Conservation (phyloP, 169 alveolate species). For the Eimeria tenella region DNA sequence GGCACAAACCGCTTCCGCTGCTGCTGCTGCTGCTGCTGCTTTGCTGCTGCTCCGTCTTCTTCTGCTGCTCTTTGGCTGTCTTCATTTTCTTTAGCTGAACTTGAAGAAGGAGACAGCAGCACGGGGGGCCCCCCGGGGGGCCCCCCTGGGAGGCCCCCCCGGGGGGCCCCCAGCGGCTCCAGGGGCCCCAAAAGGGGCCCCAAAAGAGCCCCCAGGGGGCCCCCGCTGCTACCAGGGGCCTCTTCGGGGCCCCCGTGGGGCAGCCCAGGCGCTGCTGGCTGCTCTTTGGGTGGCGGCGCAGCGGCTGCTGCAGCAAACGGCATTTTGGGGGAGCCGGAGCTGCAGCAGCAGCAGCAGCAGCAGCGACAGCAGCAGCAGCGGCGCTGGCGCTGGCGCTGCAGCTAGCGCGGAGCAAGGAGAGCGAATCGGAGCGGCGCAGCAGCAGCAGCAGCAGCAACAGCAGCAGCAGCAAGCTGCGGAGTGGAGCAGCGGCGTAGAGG, state of each 20-base stretch:
- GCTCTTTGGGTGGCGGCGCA: neutral
- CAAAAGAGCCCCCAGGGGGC: neutral
- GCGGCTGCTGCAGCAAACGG: conserved; percentile 14
- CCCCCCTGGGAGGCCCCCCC: neutral
- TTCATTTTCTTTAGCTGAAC: conserved; percentile 47
- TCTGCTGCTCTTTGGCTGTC: neutral
- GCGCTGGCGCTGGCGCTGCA: neutral
- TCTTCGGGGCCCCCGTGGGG: neutral
- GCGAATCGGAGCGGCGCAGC: neutral
- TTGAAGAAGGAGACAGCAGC: conserved; percentile 34
- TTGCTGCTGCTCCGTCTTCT: neutral
- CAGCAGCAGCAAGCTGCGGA: neutral
- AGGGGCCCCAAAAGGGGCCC: neutral
- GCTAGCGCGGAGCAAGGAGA: too few relatives aligned
- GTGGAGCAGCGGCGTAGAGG: neutral
- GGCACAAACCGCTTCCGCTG: conserved; percentile 41
- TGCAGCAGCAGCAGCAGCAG: neutral
- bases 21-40: conserved; percentile 51
- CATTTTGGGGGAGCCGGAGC: neutral
- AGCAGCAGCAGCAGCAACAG: neutral
- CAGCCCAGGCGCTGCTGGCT: too few relatives aligned
- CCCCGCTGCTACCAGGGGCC: neutral
- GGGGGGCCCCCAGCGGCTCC: neutral
- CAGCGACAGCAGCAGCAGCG: neutral
- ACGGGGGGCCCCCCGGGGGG: neutral